Conservation (phyloP, 106 monocot genomes). For the Dendrobium nobile region DNA sequence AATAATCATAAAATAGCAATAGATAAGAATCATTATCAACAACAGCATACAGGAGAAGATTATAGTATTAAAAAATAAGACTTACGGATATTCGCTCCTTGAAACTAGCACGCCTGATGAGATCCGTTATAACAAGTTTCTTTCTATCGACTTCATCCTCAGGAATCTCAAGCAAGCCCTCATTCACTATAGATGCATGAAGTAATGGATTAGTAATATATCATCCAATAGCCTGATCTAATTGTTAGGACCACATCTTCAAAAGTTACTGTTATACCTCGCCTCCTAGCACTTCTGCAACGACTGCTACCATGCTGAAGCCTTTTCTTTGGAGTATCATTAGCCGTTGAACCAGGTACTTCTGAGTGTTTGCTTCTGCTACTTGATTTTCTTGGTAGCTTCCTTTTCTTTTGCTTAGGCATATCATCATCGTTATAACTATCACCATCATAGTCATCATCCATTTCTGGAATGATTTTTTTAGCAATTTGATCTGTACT, state of each 20-base stretch:
- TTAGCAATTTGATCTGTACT: background rate
- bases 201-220: background rate
- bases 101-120: constrained; percentile 54
- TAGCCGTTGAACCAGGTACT: background rate
- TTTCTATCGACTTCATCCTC: constrained; percentile 52
- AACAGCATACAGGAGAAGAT: background rate
- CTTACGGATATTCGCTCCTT: constrained; percentile 52
- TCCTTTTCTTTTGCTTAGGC: constrained; percentile 7
- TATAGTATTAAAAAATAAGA: background rate
- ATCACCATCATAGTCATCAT: constrained; percentile 6
- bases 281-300: constrained; percentile 7
- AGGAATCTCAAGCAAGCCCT: constrained; percentile 43
- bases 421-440: constrained; percentile 5
- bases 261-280: constrained; percentile 4
- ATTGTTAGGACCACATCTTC: background rate
- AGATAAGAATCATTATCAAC: background rate
- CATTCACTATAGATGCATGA: constrained; percentile 35
- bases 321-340: constrained; percentile 16
- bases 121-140: constrained; percentile 48
- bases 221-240: background rate
- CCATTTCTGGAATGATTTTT: background rate
- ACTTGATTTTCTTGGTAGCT: background rate
- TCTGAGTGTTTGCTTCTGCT: background rate
- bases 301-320: constrained; percentile 11
- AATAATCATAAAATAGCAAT: background rate